Evolutionary conservation across 2,329 filamentous ascomycete species (phyloP).

Genomic region (Didymella sp.): DNA sequence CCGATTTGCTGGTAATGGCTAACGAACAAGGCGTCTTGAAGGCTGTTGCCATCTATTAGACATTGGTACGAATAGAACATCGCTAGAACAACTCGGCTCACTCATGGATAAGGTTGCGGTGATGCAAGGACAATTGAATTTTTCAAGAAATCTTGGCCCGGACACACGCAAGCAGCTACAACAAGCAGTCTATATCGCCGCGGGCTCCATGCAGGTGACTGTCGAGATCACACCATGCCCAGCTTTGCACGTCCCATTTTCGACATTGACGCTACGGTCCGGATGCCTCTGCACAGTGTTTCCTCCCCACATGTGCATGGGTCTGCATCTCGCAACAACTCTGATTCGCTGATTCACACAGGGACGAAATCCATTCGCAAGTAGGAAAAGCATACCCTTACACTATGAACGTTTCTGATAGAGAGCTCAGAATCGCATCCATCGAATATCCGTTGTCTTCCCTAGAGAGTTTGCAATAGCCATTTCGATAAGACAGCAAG

Average conservation of each 20-base stretch:
- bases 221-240: neutral
- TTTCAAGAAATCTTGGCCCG: neutral
- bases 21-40: slow-evolving; percentile 21
- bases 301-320: neutral
- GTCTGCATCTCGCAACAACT: neutral
- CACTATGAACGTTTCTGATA: neutral
- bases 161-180: neutral
- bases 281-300: neutral
- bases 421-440: neutral
- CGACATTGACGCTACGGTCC: neutral
- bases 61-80: slow-evolving; percentile 11
- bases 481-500: neutral
- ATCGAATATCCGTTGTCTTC: neutral
- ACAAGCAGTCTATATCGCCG: neutral
- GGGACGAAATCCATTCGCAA: neutral
- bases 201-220: neutral
- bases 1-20: slow-evolving; percentile 10
- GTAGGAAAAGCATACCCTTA: neutral
- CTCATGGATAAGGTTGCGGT: neutral
- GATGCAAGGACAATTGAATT: no score
- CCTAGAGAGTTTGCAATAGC: neutral
- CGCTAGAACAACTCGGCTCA: neutral
- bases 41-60: slow-evolving; percentile 27
- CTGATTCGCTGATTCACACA: neutral
- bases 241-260: neutral